Conservation (phyloP, 2,329 filamentous ascomycete species). For the Ophiostoma novo-ulmi region DNA sequence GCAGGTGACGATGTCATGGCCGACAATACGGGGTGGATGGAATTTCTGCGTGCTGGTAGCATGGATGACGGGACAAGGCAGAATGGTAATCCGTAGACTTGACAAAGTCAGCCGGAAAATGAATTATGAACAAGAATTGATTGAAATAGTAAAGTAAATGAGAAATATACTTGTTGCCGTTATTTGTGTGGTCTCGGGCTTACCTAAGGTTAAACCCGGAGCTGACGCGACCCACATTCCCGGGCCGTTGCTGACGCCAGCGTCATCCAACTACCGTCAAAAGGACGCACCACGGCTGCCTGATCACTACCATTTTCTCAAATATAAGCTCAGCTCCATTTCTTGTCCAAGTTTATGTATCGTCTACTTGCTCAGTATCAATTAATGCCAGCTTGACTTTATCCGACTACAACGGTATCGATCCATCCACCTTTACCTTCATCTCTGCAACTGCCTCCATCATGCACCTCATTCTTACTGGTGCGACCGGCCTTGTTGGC, state of each 20-base stretch:
- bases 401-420: not conserved
- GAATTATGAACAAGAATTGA: not conserved
- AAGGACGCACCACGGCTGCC: not conserved
- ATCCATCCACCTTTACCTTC: not conserved
- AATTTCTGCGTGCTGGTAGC: conserved; percentile 31
- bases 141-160: not conserved
- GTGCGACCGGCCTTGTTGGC: conserved; percentile 63
- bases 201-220: conserved; percentile 14
- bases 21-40: conserved; percentile 37
- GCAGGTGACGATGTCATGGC: conserved; percentile 38
- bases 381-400: not conserved
- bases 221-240: not conserved
- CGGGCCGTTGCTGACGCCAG: conserved; percentile 14
- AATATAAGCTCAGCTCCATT: not conserved
- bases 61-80: not conserved
- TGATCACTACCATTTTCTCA: not conserved
- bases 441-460: not conserved
- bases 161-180: not conserved
- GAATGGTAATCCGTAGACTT: not conserved
- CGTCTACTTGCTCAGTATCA: not conserved
- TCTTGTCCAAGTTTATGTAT: not conserved
- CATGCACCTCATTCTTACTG: conserved; percentile 63
- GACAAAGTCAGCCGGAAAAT: not conserved
- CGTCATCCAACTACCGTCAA: not conserved
- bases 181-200: not conserved